Conservation (phyloP, 768 basidiomycete species). For the Termitomyces sp. region DNA sequence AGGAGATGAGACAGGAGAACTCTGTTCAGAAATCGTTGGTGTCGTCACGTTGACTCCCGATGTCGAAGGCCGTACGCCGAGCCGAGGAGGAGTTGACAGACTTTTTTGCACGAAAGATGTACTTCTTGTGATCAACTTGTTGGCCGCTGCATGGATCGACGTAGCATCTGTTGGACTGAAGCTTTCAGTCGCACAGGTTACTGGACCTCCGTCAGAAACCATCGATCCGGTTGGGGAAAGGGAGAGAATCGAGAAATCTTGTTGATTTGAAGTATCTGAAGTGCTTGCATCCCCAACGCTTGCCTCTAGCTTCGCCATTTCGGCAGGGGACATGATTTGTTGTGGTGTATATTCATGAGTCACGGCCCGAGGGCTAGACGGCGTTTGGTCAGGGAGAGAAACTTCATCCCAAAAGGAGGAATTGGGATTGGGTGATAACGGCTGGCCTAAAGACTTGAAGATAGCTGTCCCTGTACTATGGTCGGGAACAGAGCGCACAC, state of each 20-base stretch:
- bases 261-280: conserved; percentile 23
- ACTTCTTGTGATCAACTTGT: conserved; percentile 15
- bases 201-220: conserved; percentile 28
- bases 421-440: conserved; percentile 18
- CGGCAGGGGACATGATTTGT: conserved; percentile 64
- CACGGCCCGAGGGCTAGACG: conserved; percentile 29
- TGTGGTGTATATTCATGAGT: conserved; percentile 52
- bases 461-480: conserved; percentile 18
- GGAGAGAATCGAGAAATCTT: conserved; percentile 36
- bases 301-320: conserved; percentile 59
- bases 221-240: conserved; percentile 28
- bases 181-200: conserved; percentile 14
- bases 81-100: conserved; percentile 14
- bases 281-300: conserved; percentile 31
- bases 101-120: conserved; percentile 15
- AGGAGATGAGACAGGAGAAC: conserved; percentile 13
- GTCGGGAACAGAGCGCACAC: conserved; percentile 43
- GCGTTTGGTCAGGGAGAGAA: conserved; percentile 26
- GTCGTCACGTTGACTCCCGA: conserved; percentile 25
- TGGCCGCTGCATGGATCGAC: conserved; percentile 13
- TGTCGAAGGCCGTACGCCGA: conserved; percentile 30
- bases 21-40: conserved; percentile 17
- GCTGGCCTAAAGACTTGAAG: conserved; percentile 21
- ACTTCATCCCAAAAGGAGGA: conserved; percentile 50
- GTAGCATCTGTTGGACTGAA: conserved; percentile 20